Base-by-base conservation (phyloP, 2,329 filamentous ascomycete genomes). In the Grosmannia clavigera region DNA sequence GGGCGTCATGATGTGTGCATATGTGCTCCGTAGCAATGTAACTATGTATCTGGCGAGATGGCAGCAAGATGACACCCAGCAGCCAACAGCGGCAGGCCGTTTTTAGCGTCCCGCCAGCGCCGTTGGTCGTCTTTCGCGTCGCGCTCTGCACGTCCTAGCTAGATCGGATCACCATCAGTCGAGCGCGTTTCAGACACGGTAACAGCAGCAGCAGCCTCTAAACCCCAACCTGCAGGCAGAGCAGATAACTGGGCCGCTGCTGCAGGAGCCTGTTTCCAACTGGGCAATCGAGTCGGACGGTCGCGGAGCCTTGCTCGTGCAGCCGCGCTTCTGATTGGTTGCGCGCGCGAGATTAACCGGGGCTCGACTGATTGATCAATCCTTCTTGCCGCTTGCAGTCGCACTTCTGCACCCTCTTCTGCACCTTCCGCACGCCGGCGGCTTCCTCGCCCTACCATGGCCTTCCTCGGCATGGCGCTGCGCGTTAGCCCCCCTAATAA, bases 381-480 rank as follows among this genome's bases (percentile, higher is more conserved):
- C 53, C 25, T 33, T 22, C 51, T 60, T 43, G 61, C 62, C 61
- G 61, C 62, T 52, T 60, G 58, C 61, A 59, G 58, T 27, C 55
- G 56, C 58, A 55, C 50, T 31, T 14, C 35, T 48, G 58, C 50
- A 43, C n/a, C 11, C 27, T 35, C n/a, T 38, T 29, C 52, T 54
- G 29, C 35, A 22, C 14, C 35, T 35, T 53, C 4, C 25, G 22
- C 25, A 35, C 25, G 43, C 38, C 10, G 51, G 22, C 25, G 7
- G 35, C 11, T 51, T 52, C 54, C n/a, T 19, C 25, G 25, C 40
- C 27, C 46, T 29, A 29, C 40, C 43, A 33, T n/a, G 12, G 27
- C 29, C 33, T 51, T 38, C 35, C 31, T 29, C 19, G 22, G 29
- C 56, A n/a, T 56, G 54, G 54, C 54, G 54, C 38, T 56, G 54